phyloP scores from a whole-genome alignment of 2,329 filamentous ascomycete genomes.

The Dactylellina sp. region DNA sequence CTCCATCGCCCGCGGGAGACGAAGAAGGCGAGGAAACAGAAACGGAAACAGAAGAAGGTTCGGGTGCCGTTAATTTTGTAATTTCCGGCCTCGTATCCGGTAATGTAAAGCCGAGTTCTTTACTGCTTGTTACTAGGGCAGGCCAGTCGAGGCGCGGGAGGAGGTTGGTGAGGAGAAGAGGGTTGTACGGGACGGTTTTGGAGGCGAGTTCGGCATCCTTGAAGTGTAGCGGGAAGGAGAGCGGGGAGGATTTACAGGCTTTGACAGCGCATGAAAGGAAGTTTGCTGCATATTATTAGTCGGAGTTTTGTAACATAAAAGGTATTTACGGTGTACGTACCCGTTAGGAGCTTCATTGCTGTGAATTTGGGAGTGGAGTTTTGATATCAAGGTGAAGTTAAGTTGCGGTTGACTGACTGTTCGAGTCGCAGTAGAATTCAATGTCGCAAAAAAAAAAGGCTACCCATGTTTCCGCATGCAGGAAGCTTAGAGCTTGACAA shows the following conservation, averaged over 20 bases:
- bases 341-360: constrained; percentile 53
- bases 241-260: constrained; percentile 83
- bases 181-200: constrained; percentile 83
- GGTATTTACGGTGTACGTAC: constrained; percentile 1
- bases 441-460: constrained; percentile 27
- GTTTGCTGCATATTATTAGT: constrained; percentile 71
- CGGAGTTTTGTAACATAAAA: too few species aligned
- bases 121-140: constrained; percentile 78
- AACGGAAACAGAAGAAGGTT: too few species aligned
- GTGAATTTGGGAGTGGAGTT: not conserved
- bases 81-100: constrained; percentile 61
- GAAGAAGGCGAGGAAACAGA: constrained; percentile 5
- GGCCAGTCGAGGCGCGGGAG: constrained; percentile 89
- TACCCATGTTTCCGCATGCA: not conserved
- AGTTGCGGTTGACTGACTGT: not conserved
- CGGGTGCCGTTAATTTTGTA: constrained; percentile 9
- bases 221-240: constrained; percentile 90
- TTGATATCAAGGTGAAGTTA: not conserved
- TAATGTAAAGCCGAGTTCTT: constrained; percentile 65
- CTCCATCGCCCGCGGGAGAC: constrained; percentile 43
- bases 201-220: constrained; percentile 90
- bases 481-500: not conserved
- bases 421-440: not conserved
- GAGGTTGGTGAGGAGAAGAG: constrained; percentile 83
- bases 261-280: constrained; percentile 97